Evolutionary conservation across 108 stramenopile genomes (phyloP), one percentile per base, ranked within the genome.

Genomic region (Nitzschia sp.): DNA sequence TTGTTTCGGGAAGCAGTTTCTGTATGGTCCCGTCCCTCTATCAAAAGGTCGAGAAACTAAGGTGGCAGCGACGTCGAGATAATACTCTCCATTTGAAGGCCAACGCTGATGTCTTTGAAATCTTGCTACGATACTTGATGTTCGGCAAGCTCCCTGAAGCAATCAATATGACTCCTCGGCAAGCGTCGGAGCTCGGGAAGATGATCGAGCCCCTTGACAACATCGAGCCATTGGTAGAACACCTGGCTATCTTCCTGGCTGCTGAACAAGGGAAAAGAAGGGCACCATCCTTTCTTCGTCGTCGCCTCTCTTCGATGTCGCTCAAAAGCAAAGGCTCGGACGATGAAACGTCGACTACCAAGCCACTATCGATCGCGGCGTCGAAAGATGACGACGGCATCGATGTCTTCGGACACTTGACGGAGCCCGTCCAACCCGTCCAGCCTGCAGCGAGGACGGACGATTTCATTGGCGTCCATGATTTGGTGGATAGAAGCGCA

Each of bases 31-130:
- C 70, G 13, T 51, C 46, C 29, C 35, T 71, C 27, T 71, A 61
- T 27, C 29, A 63, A 29, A 46, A 71, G 21, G 59, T 71, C 11
- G 36, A 59, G 48, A 46, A 30, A 25, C 60, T 71, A 18, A 48
- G 25, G 0, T 71, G 70, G 70, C 15, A 63, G 26, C 11, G 54
- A 26, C 23, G 47, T 6, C 29, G 31, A 25, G 28, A 46, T n/a
- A 24, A 21, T n/a, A 23, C 27, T 2, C 23, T 11, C 1, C 24
- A 29, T 0, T 59, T 54, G 31, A 29, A 71, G 33, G 70, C 51
- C 30, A 54, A 63, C 19, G 1, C 70, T 0, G 70, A 71, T 31
- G 46, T 71, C 35, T 71, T 71, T 71, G 70, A 71, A 42, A 17
- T 29, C 17, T 25, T 71, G 46, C 51, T 71, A 8, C 59, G 59